Base-by-base conservation (phyloP, 768 basidiomycete species). In the Dacryopinax spathularia region DNA sequence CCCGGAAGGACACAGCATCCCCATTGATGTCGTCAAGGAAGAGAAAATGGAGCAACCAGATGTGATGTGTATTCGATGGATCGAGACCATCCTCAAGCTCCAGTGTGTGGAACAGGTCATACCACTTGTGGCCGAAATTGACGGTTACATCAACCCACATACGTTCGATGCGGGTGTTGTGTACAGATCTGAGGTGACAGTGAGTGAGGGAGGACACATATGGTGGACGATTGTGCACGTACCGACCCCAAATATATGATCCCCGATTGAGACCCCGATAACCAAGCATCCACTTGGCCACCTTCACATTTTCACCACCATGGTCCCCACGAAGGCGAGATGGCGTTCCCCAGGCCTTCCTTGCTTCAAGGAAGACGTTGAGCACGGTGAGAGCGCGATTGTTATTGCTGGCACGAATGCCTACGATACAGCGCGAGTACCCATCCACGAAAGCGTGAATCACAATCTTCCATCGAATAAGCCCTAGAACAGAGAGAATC, bases 361-460 rank as follows among this genome's bases (percentile, higher is more conserved):
- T 62, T 12, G 69, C 64, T 6, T 67, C 62, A 0, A 65, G 33
- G 25, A 65, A 67, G 0, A 77, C 64, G 0, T 70, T 22, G 0
- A 75, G 64, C 1, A 80, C 78, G 2, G 78, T 79, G 0, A 68
- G 43, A 0, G 70, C 75, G 2, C 67, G 61, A 60, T 80, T 81
- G 65, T 80, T 78, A 61, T 73, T 66, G 60, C 70, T 74, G 0
- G 75, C 76, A 7, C 61, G 62, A 4, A 79, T 66, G 0, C 69
- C 77, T 35, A 41, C 18, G 31, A 2, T n/a, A 64, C 68, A n/a
- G 0, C 73, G 66, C 44, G 74, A 75, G 65, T 72, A 74, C 0
- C 78, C 78, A 67, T 79, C 77, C 20, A 77, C 66, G 62, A 73
- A 70, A 0, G 74, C 74, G 67, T 75, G 74, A 5, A 75, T 69